These are phyloP conservation scores for Leishmania lainsoni DNA, from an alignment of 208 protist genomes.

Conservation along the genomic window DNA sequence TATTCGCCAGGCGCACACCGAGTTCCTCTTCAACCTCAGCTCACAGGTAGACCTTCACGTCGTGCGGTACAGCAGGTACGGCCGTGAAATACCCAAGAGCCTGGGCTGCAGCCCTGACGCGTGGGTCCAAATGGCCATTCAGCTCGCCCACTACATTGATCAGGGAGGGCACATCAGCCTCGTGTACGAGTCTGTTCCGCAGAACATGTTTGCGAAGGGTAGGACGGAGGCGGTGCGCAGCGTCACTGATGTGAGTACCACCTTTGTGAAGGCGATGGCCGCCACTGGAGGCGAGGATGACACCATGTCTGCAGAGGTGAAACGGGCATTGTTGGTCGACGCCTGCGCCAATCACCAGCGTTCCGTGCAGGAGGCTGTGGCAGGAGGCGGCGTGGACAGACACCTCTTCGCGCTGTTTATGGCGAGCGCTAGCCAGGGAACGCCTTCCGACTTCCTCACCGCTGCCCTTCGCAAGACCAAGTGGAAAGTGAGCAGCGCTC, in stretches of 20 bases:
- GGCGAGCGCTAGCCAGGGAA: constrained; percentile 47
- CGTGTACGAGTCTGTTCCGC: constrained; percentile 72
- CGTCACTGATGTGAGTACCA: constrained; percentile 45
- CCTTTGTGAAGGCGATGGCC: constrained; percentile 61
- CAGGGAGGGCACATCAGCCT: constrained; percentile 58
- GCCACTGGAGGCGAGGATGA: constrained; percentile 18
- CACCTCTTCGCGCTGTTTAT: constrained; percentile 91
- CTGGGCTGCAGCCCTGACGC: constrained; percentile 59
- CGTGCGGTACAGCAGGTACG: constrained; percentile 53
- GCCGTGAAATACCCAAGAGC: constrained; percentile 43
- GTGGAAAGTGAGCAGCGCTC: constrained; percentile 86
- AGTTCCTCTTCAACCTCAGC: constrained; percentile 38
- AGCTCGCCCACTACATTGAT: constrained; percentile 81
- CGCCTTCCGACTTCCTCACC: constrained; percentile 71
- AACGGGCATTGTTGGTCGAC: constrained; percentile 41
- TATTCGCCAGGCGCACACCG: constrained; percentile 48
- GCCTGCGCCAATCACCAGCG: constrained; percentile 66
- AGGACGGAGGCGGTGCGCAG: constrained; percentile 85
- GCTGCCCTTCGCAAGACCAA: constrained; percentile 52
- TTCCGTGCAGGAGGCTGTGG: constrained; percentile 60
- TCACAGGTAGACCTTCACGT: constrained; percentile 68
- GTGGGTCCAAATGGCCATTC: constrained; percentile 86
- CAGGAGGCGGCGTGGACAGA: constrained; percentile 80
- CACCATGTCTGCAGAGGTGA: constrained; percentile 25
- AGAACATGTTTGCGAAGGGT: constrained; percentile 66